Evolutionary conservation across 441 rosid genomes (phyloP).

Genomic region (Adansonia grandidieri): DNA sequence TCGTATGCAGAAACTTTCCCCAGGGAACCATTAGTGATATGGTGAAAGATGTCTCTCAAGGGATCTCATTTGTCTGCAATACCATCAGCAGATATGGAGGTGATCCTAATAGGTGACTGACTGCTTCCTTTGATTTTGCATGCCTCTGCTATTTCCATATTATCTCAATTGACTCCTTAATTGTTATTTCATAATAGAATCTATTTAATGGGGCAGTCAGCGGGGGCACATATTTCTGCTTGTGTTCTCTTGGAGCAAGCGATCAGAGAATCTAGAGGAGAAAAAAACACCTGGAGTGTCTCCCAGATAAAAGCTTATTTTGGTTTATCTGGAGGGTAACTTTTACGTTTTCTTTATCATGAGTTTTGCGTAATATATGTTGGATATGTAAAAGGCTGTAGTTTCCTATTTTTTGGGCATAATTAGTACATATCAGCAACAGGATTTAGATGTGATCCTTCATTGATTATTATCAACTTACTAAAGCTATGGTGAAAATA

Average conservation of each 20-base stretch:
- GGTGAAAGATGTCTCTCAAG: conserved; percentile 79
- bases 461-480: background rate
- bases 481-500: background rate
- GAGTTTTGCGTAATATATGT: conserved; percentile 9
- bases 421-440: background rate
- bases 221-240: conserved; percentile 93
- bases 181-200: conserved; percentile 53
- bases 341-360: conserved; percentile 18
- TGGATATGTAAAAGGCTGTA: conserved; percentile 7
- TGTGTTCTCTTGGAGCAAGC: conserved; percentile 92
- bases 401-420: background rate
- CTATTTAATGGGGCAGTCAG: conserved; percentile 96
- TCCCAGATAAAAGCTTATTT: conserved; percentile 85
- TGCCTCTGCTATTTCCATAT: conserved; percentile 18
- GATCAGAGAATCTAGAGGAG: conserved; percentile 67
- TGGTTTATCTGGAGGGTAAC: conserved; percentile 95
- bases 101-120: conserved; percentile 73
- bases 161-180: conserved; percentile 21
- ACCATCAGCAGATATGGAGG: conserved; percentile 82
- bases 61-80: conserved; percentile 82
- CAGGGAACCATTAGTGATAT: conserved; percentile 96
- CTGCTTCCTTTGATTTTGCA: background rate
- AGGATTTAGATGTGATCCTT: background rate
- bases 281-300: conserved; percentile 73
- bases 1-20: conserved; percentile 82